Evolutionary conservation across 2,329 filamentous ascomycete genomes (phyloP).

Genomic region (Sodiomyces alkalinus): DNA sequence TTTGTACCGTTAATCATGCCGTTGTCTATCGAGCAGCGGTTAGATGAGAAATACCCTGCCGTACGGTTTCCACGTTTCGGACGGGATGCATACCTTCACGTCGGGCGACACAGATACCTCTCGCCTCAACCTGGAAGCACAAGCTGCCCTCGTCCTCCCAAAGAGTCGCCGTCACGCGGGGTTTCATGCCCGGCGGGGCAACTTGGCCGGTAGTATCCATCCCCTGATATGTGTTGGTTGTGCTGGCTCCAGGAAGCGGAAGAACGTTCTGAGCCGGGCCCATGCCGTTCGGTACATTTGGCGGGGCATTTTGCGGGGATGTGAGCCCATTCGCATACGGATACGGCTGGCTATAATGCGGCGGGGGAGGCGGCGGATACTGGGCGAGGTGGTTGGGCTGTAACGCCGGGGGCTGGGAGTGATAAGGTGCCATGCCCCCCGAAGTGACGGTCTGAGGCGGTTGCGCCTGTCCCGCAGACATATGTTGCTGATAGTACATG

Average conservation of each 20-base stretch:
- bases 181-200: constrained; percentile 88
- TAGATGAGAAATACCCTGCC: too few species aligned
- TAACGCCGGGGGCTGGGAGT: constrained; percentile 60
- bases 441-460: constrained; percentile 65
- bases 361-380: constrained; percentile 46
- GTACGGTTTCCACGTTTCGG: too few species aligned
- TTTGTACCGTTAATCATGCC: constrained; percentile 99
- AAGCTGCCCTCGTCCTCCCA: constrained; percentile 98
- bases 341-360: constrained; percentile 45
- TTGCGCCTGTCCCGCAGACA: constrained; percentile 62
- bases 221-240: constrained; percentile 41
- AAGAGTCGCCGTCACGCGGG: constrained; percentile 83
- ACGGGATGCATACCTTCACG: constrained; percentile 72
- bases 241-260: constrained; percentile 44
- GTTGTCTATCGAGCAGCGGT: constrained; percentile 57
- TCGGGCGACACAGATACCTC: constrained; percentile 87
- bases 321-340: constrained; percentile 63
- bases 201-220: constrained; percentile 84
- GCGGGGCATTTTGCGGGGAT: constrained; percentile 57
- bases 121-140: constrained; percentile 94
- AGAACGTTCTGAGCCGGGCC: constrained; percentile 46
- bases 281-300: constrained; percentile 58
- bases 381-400: constrained; percentile 51
- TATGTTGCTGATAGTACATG: constrained; percentile 73
- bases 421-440: constrained; percentile 59